Evolutionary conservation across 2,329 filamentous ascomycete genomes (phyloP), one percentile per base, ranked within the genome.

Genomic region (Hypoxylon sp.): DNA sequence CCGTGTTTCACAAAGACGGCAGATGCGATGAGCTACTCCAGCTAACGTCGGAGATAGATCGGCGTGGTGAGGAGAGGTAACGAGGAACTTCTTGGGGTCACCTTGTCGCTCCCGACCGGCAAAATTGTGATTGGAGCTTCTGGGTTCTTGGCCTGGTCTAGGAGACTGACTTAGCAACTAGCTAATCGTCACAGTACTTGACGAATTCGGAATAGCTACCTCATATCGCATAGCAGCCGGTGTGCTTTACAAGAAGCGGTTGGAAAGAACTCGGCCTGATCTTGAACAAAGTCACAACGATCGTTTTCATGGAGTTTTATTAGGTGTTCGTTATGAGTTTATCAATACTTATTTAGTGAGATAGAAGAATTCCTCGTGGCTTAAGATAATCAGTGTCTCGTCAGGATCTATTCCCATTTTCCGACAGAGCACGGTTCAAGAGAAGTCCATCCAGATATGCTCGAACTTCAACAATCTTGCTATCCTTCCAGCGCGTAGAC

Each of bases 121-220:
- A 51, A 51, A 51, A 51, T 51, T 39, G 30, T 51, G 48, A 65
- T 65, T 65, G 62, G 62, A 56, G 57, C 43, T 34, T 7, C n/a
- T 30, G 6, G 24, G 28, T 46, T 63, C 62, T 64, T 64, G 62
- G 62, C 57, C 49, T 34, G 34, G 24, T 30, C 30, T 7, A 49
- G 43, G 46, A 22, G 32, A 52, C 13, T 13, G 43, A 41, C 28
- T 54, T 20, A 24, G 13, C 34, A 10, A 44, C 19, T 32, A 26
- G 13, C 62, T 51, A 62, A 62, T 65, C 54, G 48, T 13, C 19
- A n/a, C 2, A 20, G 30, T 46, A 58, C 39, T 30, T 51, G 24
- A 20, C 24, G 39, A 28, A 20, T 15, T 44, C 52, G 37, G 17
- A 17, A n/a, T n/a, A 39, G 6, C 34, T 39, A 39, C 34, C 13